Base-by-base conservation (phyloP, 2,329 filamentous ascomycete species). In the Scedosporium apiospermum region DNA sequence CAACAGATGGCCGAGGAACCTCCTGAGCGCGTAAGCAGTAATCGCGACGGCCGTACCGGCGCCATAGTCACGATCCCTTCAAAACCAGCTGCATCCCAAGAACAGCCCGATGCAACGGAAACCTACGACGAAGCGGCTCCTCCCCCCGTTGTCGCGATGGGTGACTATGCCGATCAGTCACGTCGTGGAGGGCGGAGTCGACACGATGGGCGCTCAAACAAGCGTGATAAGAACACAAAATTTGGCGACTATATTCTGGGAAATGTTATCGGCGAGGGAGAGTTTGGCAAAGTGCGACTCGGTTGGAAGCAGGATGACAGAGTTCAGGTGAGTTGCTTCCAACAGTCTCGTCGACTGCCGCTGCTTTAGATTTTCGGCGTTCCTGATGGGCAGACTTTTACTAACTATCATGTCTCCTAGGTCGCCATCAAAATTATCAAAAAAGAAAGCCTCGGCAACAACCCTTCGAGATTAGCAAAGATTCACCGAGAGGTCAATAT, bases 371-470 rank as follows among this genome's bases (percentile, higher is more conserved):
- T 97, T 99, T 14, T 23, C 3, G 3, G 4, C 10, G 2, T 23
- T 16, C 3, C 23, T 44, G 34, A 2, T 38, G 26, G 10, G 9
- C 7, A 14, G 6, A 18, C 16, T n/a, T 44, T 5, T 57, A 21
- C 53, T 61, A 53, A 61, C 51, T 5, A 57, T 9, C 14, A 44
- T 18, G 16, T 38, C 9, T 38, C 9, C 34, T 72, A 95, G 82
- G 95, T 99, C 68, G 95, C 95, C 65, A 97, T 99, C 80, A 99
- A 99, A 76, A 86, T 97, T 67, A 98, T 99, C 73, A 90, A 95
- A 70, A 87, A 93, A 68, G 95, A 99, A 71, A 90, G 85, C 21
- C 84, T 99, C 46, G 93, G 93, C 57, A 88, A 85, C 66, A 97
- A 98, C 72, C 90, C 93, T 3, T 91, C 88, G 64, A 87, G 95